Base-by-base conservation (phyloP, 2,329 filamentous ascomycete genomes). In the Escovopsis sp. region DNA sequence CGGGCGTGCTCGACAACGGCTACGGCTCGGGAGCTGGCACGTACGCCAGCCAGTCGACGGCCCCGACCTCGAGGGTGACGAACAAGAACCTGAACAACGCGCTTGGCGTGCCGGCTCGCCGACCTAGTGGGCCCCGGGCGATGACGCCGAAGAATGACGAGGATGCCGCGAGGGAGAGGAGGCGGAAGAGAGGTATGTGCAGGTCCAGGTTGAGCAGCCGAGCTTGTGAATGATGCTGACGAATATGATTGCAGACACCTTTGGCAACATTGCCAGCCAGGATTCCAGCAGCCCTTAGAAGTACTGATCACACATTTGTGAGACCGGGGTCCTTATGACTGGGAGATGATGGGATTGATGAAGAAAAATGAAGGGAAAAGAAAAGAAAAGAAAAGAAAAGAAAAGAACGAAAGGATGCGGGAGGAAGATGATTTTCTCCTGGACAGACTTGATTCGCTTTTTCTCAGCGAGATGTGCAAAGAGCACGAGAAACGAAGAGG, bases 61-160 rank as follows among this genome's bases (percentile, higher is more conserved):
- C 66, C 39, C 75, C 71, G 53, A 76, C 72, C 52, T 72, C 72
- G 8, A 68, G 67, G 51, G 58, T 65, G 14, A 73, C 76, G 58
- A 76, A 76, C 55, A 64, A 68, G 40, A 77, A 76, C 49, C 56
- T 77, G 34, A 76, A 64, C 51, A 65, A 64, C 13, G 71, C 69
- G 7, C 61, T 72, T 6, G 69, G 68, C 7, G 62, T 68, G 4
- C 70, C 70, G n/a, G 56, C 64, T 8, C 63, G 74, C 39, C 58
- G 72, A 43, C 74, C 74, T 20, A 76, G 71, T 41, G 74, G 74
- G 16, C 74, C 74, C 12, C 59, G 74, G 47, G 72, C 73, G 14
- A 78, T 78, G 74, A 77, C 73, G 5, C 73, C 74, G 0, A 74
- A 66, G 56, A 70, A 64, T 43, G 61, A 68, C 37, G 65, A 70